Evolutionary conservation across 2,329 filamentous ascomycete species (phyloP), one percentile per base, ranked within the genome.

Genomic region (Fusarium piperis): DNA sequence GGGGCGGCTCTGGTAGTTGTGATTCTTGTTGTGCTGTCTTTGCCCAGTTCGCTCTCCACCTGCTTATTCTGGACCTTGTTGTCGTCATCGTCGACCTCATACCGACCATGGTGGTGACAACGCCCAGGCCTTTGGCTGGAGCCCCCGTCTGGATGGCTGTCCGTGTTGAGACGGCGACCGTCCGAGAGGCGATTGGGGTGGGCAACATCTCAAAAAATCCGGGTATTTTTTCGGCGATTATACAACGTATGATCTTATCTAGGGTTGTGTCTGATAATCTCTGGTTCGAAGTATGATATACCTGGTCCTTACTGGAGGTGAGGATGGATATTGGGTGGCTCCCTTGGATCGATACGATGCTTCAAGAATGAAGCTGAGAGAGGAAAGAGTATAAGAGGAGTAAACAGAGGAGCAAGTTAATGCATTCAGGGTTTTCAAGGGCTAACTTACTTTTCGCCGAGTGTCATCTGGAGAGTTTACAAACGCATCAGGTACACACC

Each of bases 381-480:
- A 18, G 16, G 26, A 9, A 51, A 13, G 11, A 1, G 13, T 30
- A 13, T 3, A 13, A 18, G 16, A 13, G 8, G n/a, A 12, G 46
- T 11, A n/a, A 6, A 30, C 30, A 5, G 0, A 1, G n/a, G 11
- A 30, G 6, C 3, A 7, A 12, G 2, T 8, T 32, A 9, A 8
- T 18, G 18, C 13, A 1, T 32, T 51, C n/a, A 32, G 16, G 26
- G 16, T 10, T 13, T 30, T 15, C 6, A 18, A 6, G 46, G 30
- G 46, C 12, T 51, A 16, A n/a, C n/a, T n/a, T n/a, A n/a, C n/a
- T 32, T 51, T 18, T 30, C 46, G 13, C 26, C 11, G 46, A 51
- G n/a, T 13, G 11, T 3, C 46, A 51, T 51, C n/a, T 5, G 13
- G 26, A 51, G 26, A 51, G 26, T 51, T 51, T 51, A 30, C 7